A percentile compares a stretch with the other conserved stretches of the same genome.
These are phyloP conservation scores for Alternaria triticimaculans DNA, from an alignment of 2,329 filamentous ascomycete species.

Conservation along the genomic window DNA sequence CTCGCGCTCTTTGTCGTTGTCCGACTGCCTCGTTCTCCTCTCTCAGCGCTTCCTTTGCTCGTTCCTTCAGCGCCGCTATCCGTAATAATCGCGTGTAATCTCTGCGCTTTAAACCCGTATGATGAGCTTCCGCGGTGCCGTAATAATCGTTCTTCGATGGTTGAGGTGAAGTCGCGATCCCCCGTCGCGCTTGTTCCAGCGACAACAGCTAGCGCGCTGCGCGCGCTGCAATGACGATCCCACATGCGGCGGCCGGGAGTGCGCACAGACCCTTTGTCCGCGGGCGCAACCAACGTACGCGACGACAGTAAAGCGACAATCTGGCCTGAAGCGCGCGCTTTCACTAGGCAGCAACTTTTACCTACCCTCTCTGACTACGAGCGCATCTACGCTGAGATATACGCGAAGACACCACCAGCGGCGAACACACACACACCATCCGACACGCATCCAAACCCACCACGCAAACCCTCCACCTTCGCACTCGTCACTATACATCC, in stretches of 20 bases:
- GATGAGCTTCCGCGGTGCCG: not conserved
- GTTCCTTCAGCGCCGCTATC: too few relatives aligned
- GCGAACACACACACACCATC: not conserved
- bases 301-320: not conserved
- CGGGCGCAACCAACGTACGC: not conserved
- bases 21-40: not conserved
- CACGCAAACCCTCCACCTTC: not conserved
- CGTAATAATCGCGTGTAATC: not conserved
- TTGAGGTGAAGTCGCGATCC: not conserved
- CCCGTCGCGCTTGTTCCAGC: not conserved
- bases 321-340: not conserved
- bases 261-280: conserved; percentile 14
- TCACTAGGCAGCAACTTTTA: not conserved
- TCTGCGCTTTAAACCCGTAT: too few relatives aligned
- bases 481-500: not conserved
- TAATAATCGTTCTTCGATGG: not conserved
- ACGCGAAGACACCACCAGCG: not conserved
- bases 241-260: not conserved
- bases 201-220: not conserved
- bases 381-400: not conserved
- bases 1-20: not conserved
- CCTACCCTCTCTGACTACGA: too few relatives aligned
- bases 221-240: conserved; percentile 7
- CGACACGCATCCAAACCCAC: not conserved
- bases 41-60: not conserved